Percentiles rank a stretch among this genome's conserved stretches.
These are phyloP conservation scores for Fomitopsis serialis DNA, from an alignment of 768 basidiomycete species.

Conservation along the genomic window DNA sequence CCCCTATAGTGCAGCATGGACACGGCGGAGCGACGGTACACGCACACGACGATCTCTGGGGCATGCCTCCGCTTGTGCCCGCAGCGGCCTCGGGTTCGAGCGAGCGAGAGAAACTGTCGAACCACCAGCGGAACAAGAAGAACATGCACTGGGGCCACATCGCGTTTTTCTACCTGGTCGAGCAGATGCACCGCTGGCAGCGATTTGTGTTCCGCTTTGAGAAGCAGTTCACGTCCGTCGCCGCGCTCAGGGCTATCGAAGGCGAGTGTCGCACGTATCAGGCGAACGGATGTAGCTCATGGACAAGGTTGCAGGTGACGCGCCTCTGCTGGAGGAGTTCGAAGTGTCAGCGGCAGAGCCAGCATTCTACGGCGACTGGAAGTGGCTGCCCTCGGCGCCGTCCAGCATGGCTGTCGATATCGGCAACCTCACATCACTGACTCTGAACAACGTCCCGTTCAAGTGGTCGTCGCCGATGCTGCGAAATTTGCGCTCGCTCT, in stretches of 20 bases:
- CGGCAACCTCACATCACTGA: slow-evolving; percentile 49
- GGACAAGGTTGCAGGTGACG: slow-evolving; percentile 44
- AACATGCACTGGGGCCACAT: slow-evolving; percentile 78
- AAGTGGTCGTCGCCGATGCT: slow-evolving; percentile 76
- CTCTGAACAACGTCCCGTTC: slow-evolving; percentile 69
- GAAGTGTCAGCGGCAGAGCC: slow-evolving; percentile 71
- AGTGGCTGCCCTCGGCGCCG: slow-evolving; percentile 60
- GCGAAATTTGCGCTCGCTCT: slow-evolving; percentile 50
- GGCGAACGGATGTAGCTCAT: not conserved
- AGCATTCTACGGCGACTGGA: slow-evolving; percentile 58
- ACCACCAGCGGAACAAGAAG: slow-evolving; percentile 25
- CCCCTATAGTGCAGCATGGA: not conserved
- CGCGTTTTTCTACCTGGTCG: slow-evolving; percentile 70
- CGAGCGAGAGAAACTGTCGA: slow-evolving; percentile 19
- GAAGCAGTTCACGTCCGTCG: slow-evolving; percentile 68
- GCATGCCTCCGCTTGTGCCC: slow-evolving; percentile 15
- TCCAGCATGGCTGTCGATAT: slow-evolving; percentile 31
- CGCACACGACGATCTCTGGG: slow-evolving; percentile 8
- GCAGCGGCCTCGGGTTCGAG: not conserved
- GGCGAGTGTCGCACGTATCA: slow-evolving; percentile 44
- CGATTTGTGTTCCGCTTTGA: slow-evolving; percentile 79
- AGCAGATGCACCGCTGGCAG: slow-evolving; percentile 80
- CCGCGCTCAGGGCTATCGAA: slow-evolving; percentile 66
- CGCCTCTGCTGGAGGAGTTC: slow-evolving; percentile 70
- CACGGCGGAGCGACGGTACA: not conserved